Evolutionary conservation across 2,329 filamentous ascomycete species (phyloP).

Genomic region (Pseudonectria foliicola): DNA sequence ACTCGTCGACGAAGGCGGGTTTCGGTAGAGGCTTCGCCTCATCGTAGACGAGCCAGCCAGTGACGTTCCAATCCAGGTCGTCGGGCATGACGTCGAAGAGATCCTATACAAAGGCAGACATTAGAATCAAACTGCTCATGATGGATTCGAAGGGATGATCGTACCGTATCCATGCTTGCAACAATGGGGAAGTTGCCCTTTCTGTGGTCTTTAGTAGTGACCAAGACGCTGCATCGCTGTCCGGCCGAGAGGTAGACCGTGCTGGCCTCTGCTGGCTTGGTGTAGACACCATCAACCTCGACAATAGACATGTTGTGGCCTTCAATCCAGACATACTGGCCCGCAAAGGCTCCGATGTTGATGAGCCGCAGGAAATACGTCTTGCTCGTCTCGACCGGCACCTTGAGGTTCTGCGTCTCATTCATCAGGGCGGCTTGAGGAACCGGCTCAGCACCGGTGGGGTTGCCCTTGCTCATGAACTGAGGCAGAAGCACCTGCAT

Average conservation of each 20-base stretch:
- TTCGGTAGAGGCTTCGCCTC: slow-evolving; percentile 36
- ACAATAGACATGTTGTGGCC: slow-evolving; percentile 61
- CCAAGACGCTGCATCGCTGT: slow-evolving; percentile 56
- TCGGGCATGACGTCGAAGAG: slow-evolving; percentile 64
- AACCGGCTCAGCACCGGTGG: slow-evolving; percentile 55
- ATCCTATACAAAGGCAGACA: slow-evolving; percentile 31
- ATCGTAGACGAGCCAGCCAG: slow-evolving; percentile 58
- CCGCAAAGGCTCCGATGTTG: slow-evolving; percentile 66
- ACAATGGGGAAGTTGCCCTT: slow-evolving; percentile 60
- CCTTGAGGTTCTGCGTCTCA: slow-evolving; percentile 54
- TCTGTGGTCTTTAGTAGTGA: slow-evolving; percentile 56
- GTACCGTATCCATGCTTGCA: slow-evolving; percentile 60
- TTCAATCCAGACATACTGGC: slow-evolving; percentile 60
- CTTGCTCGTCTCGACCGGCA: slow-evolving; percentile 55
- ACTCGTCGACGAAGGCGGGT: slow-evolving; percentile 50
- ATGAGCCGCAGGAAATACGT: slow-evolving; percentile 41
- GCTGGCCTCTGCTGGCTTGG: slow-evolving; percentile 48
- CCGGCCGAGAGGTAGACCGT: slow-evolving; percentile 62
- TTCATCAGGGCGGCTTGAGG: slow-evolving; percentile 65
- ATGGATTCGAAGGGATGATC: too few relatives aligned
- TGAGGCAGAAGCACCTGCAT: slow-evolving; percentile 38
- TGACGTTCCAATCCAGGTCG: slow-evolving; percentile 61
- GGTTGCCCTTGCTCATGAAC: slow-evolving; percentile 49
- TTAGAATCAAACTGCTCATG: neutral
- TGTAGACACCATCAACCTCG: slow-evolving; percentile 68